Percentiles rank a stretch among this genome's conserved stretches.
phyloP scores from a whole-genome alignment of 495 filamentous ascomycete species.

The Achaetomiella virescens region DNA sequence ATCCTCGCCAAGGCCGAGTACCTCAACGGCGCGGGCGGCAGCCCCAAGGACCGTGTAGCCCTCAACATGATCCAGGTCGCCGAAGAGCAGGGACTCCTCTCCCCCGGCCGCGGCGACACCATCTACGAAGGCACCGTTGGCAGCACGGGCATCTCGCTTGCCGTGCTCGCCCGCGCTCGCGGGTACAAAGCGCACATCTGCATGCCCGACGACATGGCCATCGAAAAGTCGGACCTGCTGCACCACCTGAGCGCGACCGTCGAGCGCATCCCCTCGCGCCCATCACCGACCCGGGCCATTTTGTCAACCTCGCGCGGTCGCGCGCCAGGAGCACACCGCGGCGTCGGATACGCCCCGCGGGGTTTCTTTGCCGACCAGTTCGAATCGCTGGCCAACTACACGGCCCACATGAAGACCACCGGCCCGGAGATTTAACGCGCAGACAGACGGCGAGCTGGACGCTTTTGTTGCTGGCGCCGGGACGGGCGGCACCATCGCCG shows the following conservation, averaged over 20 bases:
- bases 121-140: constrained; percentile 98
- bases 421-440: constrained; percentile 82
- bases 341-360: constrained; percentile 34
- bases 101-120: constrained; percentile 76
- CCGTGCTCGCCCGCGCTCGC: constrained; percentile 75
- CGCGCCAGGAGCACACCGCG: constrained; percentile 64
- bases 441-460: constrained; percentile 70
- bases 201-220: constrained; percentile 89
- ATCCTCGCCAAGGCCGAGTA: constrained; percentile 97
- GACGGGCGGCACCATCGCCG: constrained; percentile 89
- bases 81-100: constrained; percentile 69
- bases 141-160: constrained; percentile 88
- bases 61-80: constrained; percentile 81
- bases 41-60: constrained; percentile 92
- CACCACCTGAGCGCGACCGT: constrained; percentile 85
- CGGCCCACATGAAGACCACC: constrained; percentile 73
- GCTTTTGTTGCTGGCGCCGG: constrained; percentile 95
- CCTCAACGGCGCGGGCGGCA: constrained; percentile 90
- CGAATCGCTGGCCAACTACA: constrained; percentile 80
- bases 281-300: constrained; percentile 84
- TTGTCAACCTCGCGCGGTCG: constrained; percentile 85
- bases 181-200: constrained; percentile 93
- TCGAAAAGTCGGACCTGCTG: constrained; percentile 83
- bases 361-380: constrained; percentile 98
- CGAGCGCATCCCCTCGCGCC: constrained; percentile 81